Conservation (phyloP, 2,329 filamentous ascomycete species). For the Apiospora saccharicola region DNA sequence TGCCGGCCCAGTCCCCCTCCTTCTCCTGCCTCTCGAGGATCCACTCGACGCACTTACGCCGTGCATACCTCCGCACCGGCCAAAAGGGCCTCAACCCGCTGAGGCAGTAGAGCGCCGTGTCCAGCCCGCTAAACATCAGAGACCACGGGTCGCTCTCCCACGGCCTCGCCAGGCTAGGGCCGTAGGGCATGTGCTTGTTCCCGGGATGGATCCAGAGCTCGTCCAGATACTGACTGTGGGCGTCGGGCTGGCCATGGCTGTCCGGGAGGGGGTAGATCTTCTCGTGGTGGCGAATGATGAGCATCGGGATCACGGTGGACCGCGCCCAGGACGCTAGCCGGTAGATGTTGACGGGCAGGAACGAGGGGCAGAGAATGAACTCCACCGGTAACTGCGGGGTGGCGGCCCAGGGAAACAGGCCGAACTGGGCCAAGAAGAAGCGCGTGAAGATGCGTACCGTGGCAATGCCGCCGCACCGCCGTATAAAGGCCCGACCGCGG, state of each 20-base stretch:
- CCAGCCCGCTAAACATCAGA: constrained; percentile 41
- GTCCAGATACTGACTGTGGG: constrained; percentile 31
- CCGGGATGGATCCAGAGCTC: constrained; percentile 27
- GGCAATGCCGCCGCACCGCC: constrained; percentile 5
- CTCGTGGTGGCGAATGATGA: constrained; percentile 39
- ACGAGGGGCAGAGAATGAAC: constrained; percentile 41
- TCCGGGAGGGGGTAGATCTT: constrained; percentile 35
- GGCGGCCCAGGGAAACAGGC: constrained; percentile 43
- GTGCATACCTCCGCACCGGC: constrained; percentile 32
- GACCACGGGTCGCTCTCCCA: constrained; percentile 33
- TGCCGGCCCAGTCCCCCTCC: constrained; percentile 22
- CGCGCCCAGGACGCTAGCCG: constrained; percentile 39
- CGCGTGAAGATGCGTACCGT: background rate
- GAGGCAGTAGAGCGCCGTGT: constrained; percentile 40
- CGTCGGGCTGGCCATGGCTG: constrained; percentile 26
- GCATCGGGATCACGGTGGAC: constrained; percentile 34
- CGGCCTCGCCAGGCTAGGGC: constrained; percentile 27
- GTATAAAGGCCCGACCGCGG: constrained; percentile 5
- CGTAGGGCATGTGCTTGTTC: constrained; percentile 39
- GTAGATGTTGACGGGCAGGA: constrained; percentile 42
- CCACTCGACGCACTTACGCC: constrained; percentile 39
- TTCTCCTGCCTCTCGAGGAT: constrained; percentile 31
- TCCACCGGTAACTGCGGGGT: constrained; percentile 44
- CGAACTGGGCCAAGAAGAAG: constrained; percentile 35
- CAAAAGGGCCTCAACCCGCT: constrained; percentile 40